A percentile compares a stretch with the other conserved stretches of the same genome.
Conservation (phyloP, 1,284 basidiomycete species). For the Cryptococcus sp. region DNA sequence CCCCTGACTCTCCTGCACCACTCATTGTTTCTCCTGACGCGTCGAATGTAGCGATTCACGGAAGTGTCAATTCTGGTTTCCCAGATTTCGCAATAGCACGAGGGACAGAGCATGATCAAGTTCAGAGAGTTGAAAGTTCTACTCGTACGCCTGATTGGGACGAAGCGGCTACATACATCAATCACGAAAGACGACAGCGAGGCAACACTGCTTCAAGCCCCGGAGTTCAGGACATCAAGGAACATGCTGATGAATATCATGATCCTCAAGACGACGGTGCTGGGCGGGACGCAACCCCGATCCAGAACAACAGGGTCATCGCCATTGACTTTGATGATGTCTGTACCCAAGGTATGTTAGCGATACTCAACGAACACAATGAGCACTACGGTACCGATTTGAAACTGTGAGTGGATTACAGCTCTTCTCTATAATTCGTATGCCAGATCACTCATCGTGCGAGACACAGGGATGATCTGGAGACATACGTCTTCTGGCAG, state of each 20-base stretch:
- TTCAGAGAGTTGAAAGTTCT: not conserved
- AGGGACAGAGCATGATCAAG: not conserved
- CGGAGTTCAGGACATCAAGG: not conserved
- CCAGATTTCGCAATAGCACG: not conserved
- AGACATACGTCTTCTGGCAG: constrained; percentile 35
- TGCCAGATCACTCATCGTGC: not conserved
- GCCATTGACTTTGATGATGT: constrained; percentile 46
- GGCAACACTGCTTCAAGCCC: no score
- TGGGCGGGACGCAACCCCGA: not conserved
- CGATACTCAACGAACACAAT: constrained; percentile 30
- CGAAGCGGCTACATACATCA: not conserved
- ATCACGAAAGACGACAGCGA: not conserved
- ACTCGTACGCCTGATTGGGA: not conserved
- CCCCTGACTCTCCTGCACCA: constrained; percentile 5
- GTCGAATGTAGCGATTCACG: constrained; percentile 12
- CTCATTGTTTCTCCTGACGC: constrained; percentile 5
- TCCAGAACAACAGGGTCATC: constrained; percentile 32
- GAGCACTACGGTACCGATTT: constrained; percentile 28
- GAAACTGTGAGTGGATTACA: constrained; percentile 23
- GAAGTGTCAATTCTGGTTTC: constrained; percentile 9
- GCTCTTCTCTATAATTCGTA: no score
- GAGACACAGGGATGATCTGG: constrained; percentile 26
- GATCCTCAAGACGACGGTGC: not conserved
- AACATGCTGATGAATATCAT: not conserved
- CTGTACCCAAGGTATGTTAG: constrained; percentile 29